Conservation (phyloP, 1,284 basidiomycete genomes). For the Chalciporus sp. region DNA sequence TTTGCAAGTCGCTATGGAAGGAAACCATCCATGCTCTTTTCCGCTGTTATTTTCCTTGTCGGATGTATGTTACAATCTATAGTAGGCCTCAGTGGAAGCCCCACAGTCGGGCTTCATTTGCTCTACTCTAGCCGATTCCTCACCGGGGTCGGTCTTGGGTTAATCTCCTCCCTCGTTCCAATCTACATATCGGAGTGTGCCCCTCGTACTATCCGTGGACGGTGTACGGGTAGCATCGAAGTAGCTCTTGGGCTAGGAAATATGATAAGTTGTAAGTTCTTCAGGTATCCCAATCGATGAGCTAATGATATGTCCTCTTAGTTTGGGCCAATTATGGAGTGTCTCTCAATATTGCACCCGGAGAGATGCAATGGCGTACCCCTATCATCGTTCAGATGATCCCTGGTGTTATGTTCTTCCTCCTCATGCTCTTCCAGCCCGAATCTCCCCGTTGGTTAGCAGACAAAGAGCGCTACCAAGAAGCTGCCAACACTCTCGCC, state of each 20-base stretch:
- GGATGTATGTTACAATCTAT: conserved; percentile 56
- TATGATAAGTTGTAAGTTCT: conserved; percentile 49
- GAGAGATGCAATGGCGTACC: conserved; percentile 54
- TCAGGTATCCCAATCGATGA: conserved; percentile 1
- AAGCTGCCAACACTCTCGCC: conserved; percentile 52
- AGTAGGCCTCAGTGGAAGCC: conserved; percentile 44
- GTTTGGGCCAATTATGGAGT: conserved; percentile 54
- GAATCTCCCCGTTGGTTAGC: conserved; percentile 68
- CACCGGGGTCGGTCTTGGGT: conserved; percentile 49
- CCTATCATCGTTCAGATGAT: conserved; percentile 57
- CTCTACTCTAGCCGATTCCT: conserved; percentile 52
- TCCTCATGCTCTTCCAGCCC: conserved; percentile 52
- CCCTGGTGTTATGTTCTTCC: conserved; percentile 50
- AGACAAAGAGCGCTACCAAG: conserved; percentile 52
- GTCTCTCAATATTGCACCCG: conserved; percentile 37
- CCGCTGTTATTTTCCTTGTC: conserved; percentile 55
- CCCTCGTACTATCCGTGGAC: conserved; percentile 56
- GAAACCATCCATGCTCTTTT: conserved; percentile 49
- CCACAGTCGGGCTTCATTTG: conserved; percentile 40
- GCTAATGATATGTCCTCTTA: conserved; percentile 19
- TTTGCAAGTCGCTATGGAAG: conserved; percentile 48
- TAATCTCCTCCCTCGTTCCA: conserved; percentile 56
- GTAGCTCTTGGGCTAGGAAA: conserved; percentile 52
- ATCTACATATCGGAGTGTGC: conserved; percentile 62
- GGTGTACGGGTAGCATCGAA: conserved; percentile 60